Conservation (phyloP, 2,329 filamentous ascomycete species). For the Botryosphaeria dothidea region DNA sequence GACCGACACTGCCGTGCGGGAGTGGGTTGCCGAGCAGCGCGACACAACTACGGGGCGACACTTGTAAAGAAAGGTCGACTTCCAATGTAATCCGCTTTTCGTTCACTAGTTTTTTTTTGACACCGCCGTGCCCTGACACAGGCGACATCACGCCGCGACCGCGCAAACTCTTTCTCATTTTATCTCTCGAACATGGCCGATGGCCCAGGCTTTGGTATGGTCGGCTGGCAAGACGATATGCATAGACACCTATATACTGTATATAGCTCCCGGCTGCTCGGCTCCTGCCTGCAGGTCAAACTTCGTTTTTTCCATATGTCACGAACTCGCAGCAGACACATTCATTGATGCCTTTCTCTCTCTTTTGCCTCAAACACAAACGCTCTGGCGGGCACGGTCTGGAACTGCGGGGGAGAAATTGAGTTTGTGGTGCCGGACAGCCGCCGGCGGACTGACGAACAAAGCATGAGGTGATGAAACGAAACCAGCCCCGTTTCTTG, state of each 20-base stretch:
- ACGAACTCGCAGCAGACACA: not conserved
- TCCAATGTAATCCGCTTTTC: conserved; percentile 11
- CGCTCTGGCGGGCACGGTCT: not conserved
- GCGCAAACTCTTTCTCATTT: not conserved
- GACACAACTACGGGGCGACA: conserved; percentile 1
- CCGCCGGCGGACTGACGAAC: not conserved
- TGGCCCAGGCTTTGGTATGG: not conserved
- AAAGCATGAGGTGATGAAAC: not conserved
- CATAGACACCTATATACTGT: not conserved
- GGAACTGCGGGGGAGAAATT: not conserved
- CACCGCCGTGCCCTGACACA: conserved; percentile 6
- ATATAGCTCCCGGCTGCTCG: conserved; percentile 7
- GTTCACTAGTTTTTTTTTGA: conserved; percentile 1
- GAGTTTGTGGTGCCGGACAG: not conserved
- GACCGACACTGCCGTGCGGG: conserved; percentile 6
- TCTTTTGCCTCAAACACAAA: not conserved
- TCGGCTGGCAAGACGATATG: not conserved
- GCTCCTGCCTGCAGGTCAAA: not conserved
- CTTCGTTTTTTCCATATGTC: conserved; percentile 6
- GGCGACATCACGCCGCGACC: conserved; percentile 2
- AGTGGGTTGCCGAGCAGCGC: conserved; percentile 5
- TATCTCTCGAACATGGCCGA: not conserved
- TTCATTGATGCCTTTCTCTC: not conserved
- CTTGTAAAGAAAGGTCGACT: conserved; percentile 12
- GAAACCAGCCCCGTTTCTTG: not conserved